A percentile compares a stretch with the other conserved stretches of the same genome.
Conservation (phyloP, 768 basidiomycete genomes). For the Mycena capillaripes region DNA sequence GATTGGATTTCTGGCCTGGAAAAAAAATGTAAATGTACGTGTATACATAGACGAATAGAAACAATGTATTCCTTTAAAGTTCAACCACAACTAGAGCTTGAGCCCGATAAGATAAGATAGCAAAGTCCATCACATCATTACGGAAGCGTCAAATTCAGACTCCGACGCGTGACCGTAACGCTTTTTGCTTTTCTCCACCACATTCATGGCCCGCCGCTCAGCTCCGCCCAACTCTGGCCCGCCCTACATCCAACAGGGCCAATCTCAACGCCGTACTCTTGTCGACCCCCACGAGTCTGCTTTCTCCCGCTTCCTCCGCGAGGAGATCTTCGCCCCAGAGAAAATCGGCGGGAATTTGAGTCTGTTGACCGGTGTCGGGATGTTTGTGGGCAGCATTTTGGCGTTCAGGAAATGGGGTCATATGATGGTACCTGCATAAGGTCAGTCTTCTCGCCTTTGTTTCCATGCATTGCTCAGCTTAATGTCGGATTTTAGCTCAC, state of each 20-base stretch:
- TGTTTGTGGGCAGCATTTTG: constrained; percentile 81
- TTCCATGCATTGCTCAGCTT: not conserved
- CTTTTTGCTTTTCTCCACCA: constrained; percentile 14
- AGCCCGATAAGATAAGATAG: constrained; percentile 1
- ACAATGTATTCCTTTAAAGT: not conserved
- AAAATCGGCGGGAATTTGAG: constrained; percentile 83
- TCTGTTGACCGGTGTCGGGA: constrained; percentile 71
- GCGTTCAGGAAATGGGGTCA: constrained; percentile 85
- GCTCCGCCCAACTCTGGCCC: constrained; percentile 68
- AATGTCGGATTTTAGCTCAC: not conserved
- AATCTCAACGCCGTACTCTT: constrained; percentile 55
- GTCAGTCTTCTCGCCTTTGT: not conserved
- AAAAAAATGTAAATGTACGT: constrained; percentile 15
- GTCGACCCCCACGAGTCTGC: constrained; percentile 74
- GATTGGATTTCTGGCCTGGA: not conserved
- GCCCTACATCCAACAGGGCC: constrained; percentile 67
- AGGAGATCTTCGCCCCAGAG: constrained; percentile 79
- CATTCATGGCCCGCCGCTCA: constrained; percentile 77
- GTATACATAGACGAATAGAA: not conserved
- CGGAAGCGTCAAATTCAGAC: constrained; percentile 2
- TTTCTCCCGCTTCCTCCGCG: constrained; percentile 71
- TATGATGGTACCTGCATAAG: constrained; percentile 76
- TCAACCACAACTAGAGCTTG: too few species aligned
- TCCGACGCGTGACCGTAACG: constrained; percentile 14
- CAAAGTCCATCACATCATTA: not conserved